Conservation (phyloP, 441 rosid genomes). For the Pelargonium fulgidum region DNA sequence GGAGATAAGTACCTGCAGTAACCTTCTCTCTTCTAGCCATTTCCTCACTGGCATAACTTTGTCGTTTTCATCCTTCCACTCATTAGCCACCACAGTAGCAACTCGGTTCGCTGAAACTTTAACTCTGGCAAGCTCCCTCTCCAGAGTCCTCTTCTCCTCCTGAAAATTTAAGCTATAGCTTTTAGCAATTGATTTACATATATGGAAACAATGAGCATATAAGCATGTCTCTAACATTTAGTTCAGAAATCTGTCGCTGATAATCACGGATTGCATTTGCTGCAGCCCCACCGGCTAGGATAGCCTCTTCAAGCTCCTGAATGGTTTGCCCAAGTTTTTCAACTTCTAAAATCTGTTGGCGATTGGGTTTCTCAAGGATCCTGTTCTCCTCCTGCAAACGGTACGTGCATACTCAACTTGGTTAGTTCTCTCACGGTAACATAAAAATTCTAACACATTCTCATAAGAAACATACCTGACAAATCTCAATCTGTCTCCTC, state of each 20-base stretch:
- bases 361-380: slow-evolving; percentile 82
- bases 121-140: slow-evolving; percentile 82
- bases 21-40: slow-evolving; percentile 85
- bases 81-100: slow-evolving; percentile 79
- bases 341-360: slow-evolving; percentile 79
- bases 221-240: slow-evolving; percentile 41
- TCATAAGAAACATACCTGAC: slow-evolving; percentile 38
- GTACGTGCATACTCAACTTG: neutral
- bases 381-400: slow-evolving; percentile 72
- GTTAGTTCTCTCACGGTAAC: neutral
- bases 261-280: slow-evolving; percentile 76
- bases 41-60: slow-evolving; percentile 87
- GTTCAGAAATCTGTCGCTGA: slow-evolving; percentile 59
- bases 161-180: slow-evolving; percentile 19
- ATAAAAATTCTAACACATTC: neutral
- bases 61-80: slow-evolving; percentile 89
- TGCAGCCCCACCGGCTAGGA: slow-evolving; percentile 75
- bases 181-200: too few relatives aligned
- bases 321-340: slow-evolving; percentile 82
- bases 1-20: slow-evolving; percentile 54
- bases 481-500: slow-evolving; percentile 78
- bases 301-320: slow-evolving; percentile 68
- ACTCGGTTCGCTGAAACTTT: slow-evolving; percentile 75
- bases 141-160: slow-evolving; percentile 87
- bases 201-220: neutral